Evolutionary conservation across 2,329 filamentous ascomycete species (phyloP).

Genomic region (Ophiocordyceps australis): DNA sequence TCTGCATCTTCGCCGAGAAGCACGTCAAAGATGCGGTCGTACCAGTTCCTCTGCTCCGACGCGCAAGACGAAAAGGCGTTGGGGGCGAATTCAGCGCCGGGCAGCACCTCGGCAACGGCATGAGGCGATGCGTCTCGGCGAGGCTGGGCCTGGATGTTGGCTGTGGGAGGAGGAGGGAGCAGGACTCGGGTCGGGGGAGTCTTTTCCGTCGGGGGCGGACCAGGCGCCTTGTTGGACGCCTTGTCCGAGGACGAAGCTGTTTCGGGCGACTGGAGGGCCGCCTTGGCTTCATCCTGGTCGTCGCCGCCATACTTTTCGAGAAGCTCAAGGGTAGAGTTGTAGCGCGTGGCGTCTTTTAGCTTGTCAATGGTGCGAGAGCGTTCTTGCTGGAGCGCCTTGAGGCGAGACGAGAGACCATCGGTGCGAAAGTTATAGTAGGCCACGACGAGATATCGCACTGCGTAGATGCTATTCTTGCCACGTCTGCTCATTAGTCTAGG

Average conservation of each 20-base stretch:
- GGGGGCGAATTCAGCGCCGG: conserved; percentile 51
- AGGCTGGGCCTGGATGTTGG: conserved; percentile 31
- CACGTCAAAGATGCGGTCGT: conserved; percentile 82
- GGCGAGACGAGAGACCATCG: conserved; percentile 43
- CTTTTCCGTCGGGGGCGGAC: conserved; percentile 1
- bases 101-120: conserved; percentile 12
- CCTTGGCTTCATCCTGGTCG: conserved; percentile 24
- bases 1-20: conserved; percentile 90
- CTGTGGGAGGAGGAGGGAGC: conserved; percentile 40
- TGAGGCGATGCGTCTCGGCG: conserved; percentile 4
- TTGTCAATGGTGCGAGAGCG: conserved; percentile 79
- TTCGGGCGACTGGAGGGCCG: conserved; percentile 2
- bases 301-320: conserved; percentile 82
- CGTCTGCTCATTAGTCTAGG: background rate
- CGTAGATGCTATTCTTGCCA: conserved; percentile 75
- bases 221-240: conserved; percentile 4
- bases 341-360: conserved; percentile 87
- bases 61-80: conserved; percentile 30
- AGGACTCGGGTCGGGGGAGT: conserved; percentile 20
- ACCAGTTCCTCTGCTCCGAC: conserved; percentile 51
- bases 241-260: conserved; percentile 2
- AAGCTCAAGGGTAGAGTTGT: conserved; percentile 83
- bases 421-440: conserved; percentile 71
- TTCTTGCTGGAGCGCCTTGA: conserved; percentile 63
- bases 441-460: conserved; percentile 46